phyloP scores from a whole-genome alignment of 768 basidiomycete genomes.

The Pisolithus marmoratus region DNA sequence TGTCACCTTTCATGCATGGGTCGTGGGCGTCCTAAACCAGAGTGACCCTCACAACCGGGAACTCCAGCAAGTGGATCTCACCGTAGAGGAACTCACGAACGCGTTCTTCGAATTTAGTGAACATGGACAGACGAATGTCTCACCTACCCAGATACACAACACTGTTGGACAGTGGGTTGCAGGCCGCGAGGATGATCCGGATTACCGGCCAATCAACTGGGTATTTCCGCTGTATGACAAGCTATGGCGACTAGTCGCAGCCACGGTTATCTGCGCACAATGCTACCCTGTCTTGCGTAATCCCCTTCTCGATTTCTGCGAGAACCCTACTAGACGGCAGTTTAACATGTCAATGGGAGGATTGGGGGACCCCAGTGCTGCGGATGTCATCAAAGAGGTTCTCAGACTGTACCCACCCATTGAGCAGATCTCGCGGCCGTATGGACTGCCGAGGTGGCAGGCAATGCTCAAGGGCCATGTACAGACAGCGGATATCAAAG shows the following conservation, averaged over 20 bases:
- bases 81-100: conserved; percentile 32
- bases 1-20: conserved; percentile 37
- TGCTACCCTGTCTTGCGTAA: conserved; percentile 14
- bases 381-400: conserved; percentile 14
- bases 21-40: conserved; percentile 34
- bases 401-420: conserved; percentile 14
- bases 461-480: conserved; percentile 5
- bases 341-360: conserved; percentile 9
- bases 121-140: conserved; percentile 20
- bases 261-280: conserved; percentile 34
- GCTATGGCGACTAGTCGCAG: conserved; percentile 55
- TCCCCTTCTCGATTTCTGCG: conserved; percentile 34
- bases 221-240: conserved; percentile 59
- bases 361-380: conserved; percentile 11
- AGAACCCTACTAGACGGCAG: conserved; percentile 24
- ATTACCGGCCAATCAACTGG: conserved; percentile 36
- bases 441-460: conserved; percentile 9
- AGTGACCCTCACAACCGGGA: conserved; percentile 19
- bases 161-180: conserved; percentile 39
- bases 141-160: conserved; percentile 30
- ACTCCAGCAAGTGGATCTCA: conserved; percentile 20
- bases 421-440: conserved; percentile 6
- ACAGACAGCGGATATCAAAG: conserved; percentile 18
- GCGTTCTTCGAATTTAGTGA: conserved; percentile 42
- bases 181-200: conserved; percentile 2